These are phyloP conservation scores for Pythium vanterpoolii DNA, from an alignment of 352 stramenopile genomes.

Conservation along the genomic window DNA sequence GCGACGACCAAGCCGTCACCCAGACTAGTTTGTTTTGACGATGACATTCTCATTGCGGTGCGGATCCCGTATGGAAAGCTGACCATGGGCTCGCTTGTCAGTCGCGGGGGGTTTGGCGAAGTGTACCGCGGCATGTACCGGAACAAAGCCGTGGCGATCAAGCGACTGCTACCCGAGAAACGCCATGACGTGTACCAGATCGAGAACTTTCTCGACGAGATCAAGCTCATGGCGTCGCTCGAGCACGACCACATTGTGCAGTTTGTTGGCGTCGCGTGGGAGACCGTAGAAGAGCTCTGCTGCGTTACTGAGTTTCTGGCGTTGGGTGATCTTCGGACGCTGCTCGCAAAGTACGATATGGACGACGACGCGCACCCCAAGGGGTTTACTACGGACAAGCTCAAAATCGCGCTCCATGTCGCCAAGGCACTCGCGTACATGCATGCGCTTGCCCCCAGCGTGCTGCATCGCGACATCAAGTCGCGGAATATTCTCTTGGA, in stretches of 20 bases:
- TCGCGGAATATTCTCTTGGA: conserved; percentile 16
- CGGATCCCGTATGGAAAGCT: conserved; percentile 49
- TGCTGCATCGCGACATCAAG: conserved; percentile 17
- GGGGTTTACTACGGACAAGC: conserved; percentile 11
- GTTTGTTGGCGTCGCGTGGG: conserved; percentile 69
- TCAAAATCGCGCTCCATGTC: conserved; percentile 17
- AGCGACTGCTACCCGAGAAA: conserved; percentile 48
- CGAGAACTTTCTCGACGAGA: conserved; percentile 46
- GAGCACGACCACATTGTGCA: conserved; percentile 59
- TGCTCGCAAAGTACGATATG: neutral
- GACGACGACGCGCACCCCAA: neutral
- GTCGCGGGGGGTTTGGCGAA: conserved; percentile 45
- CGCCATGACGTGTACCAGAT: conserved; percentile 49
- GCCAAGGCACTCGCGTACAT: conserved; percentile 12
- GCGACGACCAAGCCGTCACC: neutral
- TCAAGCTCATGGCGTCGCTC: conserved; percentile 53
- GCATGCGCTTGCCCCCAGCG: conserved; percentile 1
- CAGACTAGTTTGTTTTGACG: neutral
- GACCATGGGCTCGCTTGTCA: conserved; percentile 34
- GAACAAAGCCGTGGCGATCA: conserved; percentile 49
- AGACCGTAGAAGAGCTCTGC: conserved; percentile 23
- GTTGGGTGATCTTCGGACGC: conserved; percentile 2
- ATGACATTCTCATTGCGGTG: conserved; percentile 13
- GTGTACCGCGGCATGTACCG: conserved; percentile 46
- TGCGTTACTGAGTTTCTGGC: conserved; percentile 29